A percentile compares a stretch with the other conserved stretches of the same genome.
phyloP scores from a whole-genome alignment of 805 yeast species.

The Saccharomycopsis sp. region DNA sequence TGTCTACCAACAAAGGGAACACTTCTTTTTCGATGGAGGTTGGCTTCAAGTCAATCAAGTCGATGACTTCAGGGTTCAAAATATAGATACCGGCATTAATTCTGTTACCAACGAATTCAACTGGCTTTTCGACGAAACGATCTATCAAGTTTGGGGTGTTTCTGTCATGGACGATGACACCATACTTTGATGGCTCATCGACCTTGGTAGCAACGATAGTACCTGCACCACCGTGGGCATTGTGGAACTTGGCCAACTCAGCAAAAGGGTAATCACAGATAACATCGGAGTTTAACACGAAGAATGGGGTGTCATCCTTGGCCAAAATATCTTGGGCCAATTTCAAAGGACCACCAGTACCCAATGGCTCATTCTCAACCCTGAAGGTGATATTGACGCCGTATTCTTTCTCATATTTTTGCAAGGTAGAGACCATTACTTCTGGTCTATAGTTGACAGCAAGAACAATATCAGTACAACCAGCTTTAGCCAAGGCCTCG shows the following conservation, averaged over 20 bases:
- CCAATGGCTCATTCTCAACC: slow-evolving; percentile 98
- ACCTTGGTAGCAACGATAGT: slow-evolving; percentile 99
- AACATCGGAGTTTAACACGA: slow-evolving; percentile 96
- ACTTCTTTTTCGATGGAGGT: slow-evolving; percentile 99
- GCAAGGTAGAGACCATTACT: slow-evolving; percentile 92
- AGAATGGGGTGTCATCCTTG: slow-evolving; percentile 95
- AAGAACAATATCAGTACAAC: slow-evolving; percentile 95
- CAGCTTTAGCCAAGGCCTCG: slow-evolving; percentile 96
- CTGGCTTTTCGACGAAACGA: slow-evolving; percentile 99
- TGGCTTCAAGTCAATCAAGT: slow-evolving; percentile 94
- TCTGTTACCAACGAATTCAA: slow-evolving; percentile 98
- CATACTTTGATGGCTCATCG: slow-evolving; percentile 98
- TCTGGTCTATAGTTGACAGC: slow-evolving; percentile 99
- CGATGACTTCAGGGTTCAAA: slow-evolving; percentile 95
- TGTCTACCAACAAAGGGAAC: slow-evolving; percentile 91
- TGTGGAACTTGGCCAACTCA: slow-evolving; percentile 89
- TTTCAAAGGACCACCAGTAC: slow-evolving; percentile 98
- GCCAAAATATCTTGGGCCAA: slow-evolving; percentile 89
- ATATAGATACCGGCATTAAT: slow-evolving; percentile 99
- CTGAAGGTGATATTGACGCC: slow-evolving; percentile 95
- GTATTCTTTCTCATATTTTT: slow-evolving; percentile 90
- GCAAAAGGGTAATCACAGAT: slow-evolving; percentile 97
- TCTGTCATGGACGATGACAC: slow-evolving; percentile 98
- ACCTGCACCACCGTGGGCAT: slow-evolving; percentile 94
- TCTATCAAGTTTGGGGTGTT: slow-evolving; percentile 93